phyloP scores from a whole-genome alignment of 116 monocot genomes.

The Papilionanthe hybrid region DNA sequence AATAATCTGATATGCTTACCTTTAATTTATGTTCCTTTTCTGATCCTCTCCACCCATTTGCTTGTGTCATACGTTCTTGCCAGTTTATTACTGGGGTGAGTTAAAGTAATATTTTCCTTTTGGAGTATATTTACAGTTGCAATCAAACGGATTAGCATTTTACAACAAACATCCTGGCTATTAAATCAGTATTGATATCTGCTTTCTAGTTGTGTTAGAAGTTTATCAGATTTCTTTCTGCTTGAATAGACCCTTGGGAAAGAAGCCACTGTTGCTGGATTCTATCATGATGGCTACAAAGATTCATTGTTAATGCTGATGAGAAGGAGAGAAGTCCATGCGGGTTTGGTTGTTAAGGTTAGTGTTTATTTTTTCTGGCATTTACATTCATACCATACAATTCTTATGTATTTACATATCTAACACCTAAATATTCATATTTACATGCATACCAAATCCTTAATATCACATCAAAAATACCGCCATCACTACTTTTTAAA shows the following conservation, averaged over 20 bases:
- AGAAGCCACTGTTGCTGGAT: conserved; percentile 88
- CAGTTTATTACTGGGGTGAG: neutral
- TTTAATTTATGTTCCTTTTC: neutral
- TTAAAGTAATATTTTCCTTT: no score
- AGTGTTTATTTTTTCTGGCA: conserved; percentile 3
- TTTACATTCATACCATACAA: no score
- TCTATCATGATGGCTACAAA: conserved; percentile 90
- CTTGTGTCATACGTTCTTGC: neutral
- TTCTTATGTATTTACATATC: no score
- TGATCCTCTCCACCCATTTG: neutral
- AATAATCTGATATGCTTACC: neutral
- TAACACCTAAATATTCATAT: no score
- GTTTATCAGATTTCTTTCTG: conserved; percentile 12
- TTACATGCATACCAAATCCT: no score
- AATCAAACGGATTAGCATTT: neutral
- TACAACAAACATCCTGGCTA: neutral
- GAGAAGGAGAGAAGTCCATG: conserved; percentile 89
- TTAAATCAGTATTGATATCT: neutral
- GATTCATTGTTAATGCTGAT: conserved; percentile 92
- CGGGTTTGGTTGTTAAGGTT: conserved; percentile 95
- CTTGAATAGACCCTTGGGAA: conserved; percentile 56
- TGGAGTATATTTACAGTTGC: neutral
- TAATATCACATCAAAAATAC: no score
- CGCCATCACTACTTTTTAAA: no score
- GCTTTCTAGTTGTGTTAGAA: neutral